Evolutionary conservation across 75 land plant species (phyloP), one percentile per base, ranked within the genome.

Genomic region (Picea sitchensis): DNA sequence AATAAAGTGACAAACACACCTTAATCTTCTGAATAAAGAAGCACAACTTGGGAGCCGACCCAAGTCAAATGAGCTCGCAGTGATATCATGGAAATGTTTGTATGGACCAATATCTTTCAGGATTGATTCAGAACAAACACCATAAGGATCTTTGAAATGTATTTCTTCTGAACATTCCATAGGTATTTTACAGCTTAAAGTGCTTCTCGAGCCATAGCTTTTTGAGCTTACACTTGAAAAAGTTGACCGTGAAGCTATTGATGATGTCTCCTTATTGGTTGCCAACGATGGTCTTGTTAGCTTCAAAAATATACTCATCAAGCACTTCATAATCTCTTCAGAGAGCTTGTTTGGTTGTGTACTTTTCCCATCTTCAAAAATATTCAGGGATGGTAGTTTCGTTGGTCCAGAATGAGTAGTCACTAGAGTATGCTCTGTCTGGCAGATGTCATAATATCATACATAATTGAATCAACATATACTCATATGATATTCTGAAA

Each of bases 31-130:
- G 21, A 79, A 54, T 12, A 86, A 86, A 64, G 84, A 82, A 61
- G 87, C 61, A 44, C 84, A 86, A 20, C 51, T 79, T 20, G 87
- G 67, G 21, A 83, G 81, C n/a, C 82, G 67, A 79, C 86, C 83
- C 20, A 63, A 80, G 84, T 86, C 83, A 76, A 91, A 69, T 21
- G 89, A 91, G 44, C 59, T 72, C 18, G 69, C 84, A 65, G 83
- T 81, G 79, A 95, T 81, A 14, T 76, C n/a, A 23, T 72, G 79
- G 32, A 91, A 77, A 78, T 85, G 18, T 77, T 85, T 88, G 72
- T 93, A 95, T 36, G 90, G 91, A 47, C 98, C 98, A 82, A 91
- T 84, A 72, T 92, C 91, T 71, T 81, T 82, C 11, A 51, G 84
- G 20, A 80, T 87, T 65, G 87, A 88, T 36, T 83, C 83, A 14